These are phyloP conservation scores for Larix kaempferi DNA, from an alignment of 75 land plant genomes.

Conservation along the genomic window DNA sequence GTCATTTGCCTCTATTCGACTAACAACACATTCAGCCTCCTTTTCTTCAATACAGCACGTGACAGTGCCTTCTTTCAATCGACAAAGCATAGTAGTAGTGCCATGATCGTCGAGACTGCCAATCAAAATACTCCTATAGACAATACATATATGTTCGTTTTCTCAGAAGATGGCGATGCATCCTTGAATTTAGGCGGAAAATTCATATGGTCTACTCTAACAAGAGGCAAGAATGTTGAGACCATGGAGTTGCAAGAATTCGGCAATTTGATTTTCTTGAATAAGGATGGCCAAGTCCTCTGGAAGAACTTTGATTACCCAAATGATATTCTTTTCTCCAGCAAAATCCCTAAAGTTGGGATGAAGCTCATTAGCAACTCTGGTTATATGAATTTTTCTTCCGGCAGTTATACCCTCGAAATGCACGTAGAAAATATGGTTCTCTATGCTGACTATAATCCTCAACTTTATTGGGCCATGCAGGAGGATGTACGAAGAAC, in stretches of 20 bases:
- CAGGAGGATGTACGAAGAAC: conserved; percentile 21
- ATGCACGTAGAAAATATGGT: conserved; percentile 43
- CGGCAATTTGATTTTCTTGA: conserved; percentile 57
- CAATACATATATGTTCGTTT: conserved; percentile 33
- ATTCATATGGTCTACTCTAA: conserved; percentile 39
- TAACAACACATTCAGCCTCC: conserved; percentile 30
- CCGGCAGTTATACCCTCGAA: conserved; percentile 29
- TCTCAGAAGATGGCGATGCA: conserved; percentile 37
- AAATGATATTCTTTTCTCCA: conserved; percentile 44
- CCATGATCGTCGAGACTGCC: conserved; percentile 43
- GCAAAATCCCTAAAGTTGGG: conserved; percentile 53
- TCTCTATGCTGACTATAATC: conserved; percentile 28
- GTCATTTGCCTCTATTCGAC: conserved; percentile 43
- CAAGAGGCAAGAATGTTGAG: conserved; percentile 30
- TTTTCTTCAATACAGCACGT: conserved; percentile 14
- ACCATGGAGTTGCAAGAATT: conserved; percentile 40
- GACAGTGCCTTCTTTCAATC: conserved; percentile 45
- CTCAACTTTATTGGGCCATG: conserved; percentile 62
- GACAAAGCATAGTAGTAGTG: conserved; percentile 20
- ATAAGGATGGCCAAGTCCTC: conserved; percentile 22
- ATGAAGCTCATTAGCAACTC: conserved; percentile 44
- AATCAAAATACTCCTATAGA: conserved; percentile 35
- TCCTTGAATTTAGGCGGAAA: conserved; percentile 19
- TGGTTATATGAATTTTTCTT: neutral
- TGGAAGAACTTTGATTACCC: conserved; percentile 69